A percentile compares a stretch with the other conserved stretches of the same genome.
Evolutionary conservation across 352 stramenopile species (phyloP).

Genomic region (Albugo candida): DNA sequence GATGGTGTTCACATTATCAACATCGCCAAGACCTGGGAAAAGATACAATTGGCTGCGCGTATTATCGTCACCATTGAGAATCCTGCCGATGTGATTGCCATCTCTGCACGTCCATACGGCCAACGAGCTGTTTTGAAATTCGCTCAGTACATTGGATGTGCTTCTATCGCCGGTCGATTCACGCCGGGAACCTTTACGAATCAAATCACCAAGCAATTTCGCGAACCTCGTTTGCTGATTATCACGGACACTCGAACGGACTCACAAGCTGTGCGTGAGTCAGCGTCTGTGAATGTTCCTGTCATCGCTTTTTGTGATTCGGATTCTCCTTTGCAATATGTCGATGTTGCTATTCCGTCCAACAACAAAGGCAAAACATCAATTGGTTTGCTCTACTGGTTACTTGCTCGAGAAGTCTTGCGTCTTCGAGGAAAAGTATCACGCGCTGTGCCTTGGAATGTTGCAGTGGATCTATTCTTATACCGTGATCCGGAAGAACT

Average conservation of each 20-base stretch:
- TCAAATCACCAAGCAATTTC: slow-evolving; percentile 99
- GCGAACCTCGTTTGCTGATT: slow-evolving; percentile 97
- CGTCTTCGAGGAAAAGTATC: slow-evolving; percentile 93
- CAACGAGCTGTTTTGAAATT: slow-evolving; percentile 99
- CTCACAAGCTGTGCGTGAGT: slow-evolving; percentile 93
- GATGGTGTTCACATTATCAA: slow-evolving; percentile 99
- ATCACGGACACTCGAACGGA: slow-evolving; percentile 99
- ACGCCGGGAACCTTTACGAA: slow-evolving; percentile 99
- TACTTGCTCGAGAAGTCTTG: slow-evolving; percentile 97
- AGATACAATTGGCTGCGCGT: slow-evolving; percentile 97
- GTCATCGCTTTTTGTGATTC: slow-evolving; percentile 99
- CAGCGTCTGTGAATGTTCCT: slow-evolving; percentile 98
- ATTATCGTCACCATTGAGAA: slow-evolving; percentile 99
- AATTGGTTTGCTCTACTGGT: slow-evolving; percentile 99
- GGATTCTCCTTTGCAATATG: slow-evolving; percentile 97
- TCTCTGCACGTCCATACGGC: slow-evolving; percentile 96
- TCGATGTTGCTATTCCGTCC: slow-evolving; percentile 98
- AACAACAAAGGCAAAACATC: slow-evolving; percentile 99
- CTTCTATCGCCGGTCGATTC: slow-evolving; percentile 97
- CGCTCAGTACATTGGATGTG: slow-evolving; percentile 96
- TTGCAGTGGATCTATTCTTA: slow-evolving; percentile 99
- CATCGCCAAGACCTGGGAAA: slow-evolving; percentile 99
- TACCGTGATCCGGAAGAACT: slow-evolving; percentile 99
- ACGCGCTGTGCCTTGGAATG: slow-evolving; percentile 90
- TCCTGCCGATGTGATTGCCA: slow-evolving; percentile 97